phyloP scores from a whole-genome alignment of 345 rosid genomes.

The Dipteronia dyeriana region DNA sequence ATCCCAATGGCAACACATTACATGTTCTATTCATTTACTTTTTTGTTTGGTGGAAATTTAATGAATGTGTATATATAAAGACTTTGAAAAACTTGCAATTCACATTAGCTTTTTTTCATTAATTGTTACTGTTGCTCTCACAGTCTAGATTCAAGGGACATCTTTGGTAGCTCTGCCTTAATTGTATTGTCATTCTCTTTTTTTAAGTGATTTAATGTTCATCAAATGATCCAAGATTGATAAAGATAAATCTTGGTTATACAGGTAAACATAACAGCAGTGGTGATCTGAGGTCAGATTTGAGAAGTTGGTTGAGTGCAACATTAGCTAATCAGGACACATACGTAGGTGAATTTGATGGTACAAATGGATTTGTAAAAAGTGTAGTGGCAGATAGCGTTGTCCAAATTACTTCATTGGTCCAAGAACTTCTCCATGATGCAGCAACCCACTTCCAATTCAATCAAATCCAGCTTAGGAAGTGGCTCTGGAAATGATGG shows the following conservation, averaged over 20 bases:
- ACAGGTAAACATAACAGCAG: slow-evolving; percentile 73
- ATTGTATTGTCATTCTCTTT: neutral
- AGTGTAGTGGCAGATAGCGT: slow-evolving; percentile 52
- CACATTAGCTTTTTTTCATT: neutral
- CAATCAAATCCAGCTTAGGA: slow-evolving; percentile 9
- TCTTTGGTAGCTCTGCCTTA: neutral
- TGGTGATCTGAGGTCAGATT: slow-evolving; percentile 63
- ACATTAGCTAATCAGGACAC: slow-evolving; percentile 78
- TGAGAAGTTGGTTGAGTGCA: slow-evolving; percentile 79
- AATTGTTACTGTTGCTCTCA: neutral
- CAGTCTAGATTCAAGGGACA: neutral
- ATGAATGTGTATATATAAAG: neutral
- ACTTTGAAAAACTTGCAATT: neutral
- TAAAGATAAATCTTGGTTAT: slow-evolving; percentile 2
- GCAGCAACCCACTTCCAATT: slow-evolving; percentile 32
- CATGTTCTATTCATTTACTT: neutral
- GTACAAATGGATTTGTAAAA: slow-evolving; percentile 57
- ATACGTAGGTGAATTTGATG: slow-evolving; percentile 76
- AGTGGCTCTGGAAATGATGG: neutral
- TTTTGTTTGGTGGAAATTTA: neutral
- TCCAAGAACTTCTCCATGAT: slow-evolving; percentile 59
- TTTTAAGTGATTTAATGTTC: too few species aligned
- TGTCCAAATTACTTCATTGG: slow-evolving; percentile 43
- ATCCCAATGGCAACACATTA: slow-evolving; percentile 41
- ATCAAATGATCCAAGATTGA: neutral